These are phyloP conservation scores for Priceomyces haplophilus DNA, from an alignment of 805 yeast species.

Conservation along the genomic window DNA sequence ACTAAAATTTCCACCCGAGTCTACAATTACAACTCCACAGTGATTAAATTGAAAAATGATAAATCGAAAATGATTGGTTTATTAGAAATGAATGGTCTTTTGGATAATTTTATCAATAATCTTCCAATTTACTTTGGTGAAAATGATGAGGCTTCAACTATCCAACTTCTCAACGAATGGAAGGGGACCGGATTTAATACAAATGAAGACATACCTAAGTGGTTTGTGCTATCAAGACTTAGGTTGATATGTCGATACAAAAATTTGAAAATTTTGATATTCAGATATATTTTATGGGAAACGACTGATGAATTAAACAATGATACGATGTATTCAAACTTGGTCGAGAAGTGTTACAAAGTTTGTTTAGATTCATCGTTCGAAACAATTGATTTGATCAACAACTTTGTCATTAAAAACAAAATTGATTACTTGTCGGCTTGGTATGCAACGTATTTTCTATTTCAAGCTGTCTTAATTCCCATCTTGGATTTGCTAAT, in stretches of 20 bases:
- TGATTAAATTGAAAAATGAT: slow-evolving; percentile 17
- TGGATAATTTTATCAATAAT: slow-evolving; percentile 12
- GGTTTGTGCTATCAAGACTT: slow-evolving; percentile 17
- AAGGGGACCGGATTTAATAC: background rate
- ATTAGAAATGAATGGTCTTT: slow-evolving; percentile 17
- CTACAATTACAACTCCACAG: slow-evolving; percentile 18
- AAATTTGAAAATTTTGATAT: slow-evolving; percentile 16
- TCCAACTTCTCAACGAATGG: slow-evolving; percentile 3
- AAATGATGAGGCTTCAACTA: slow-evolving; percentile 9
- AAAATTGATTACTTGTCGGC: slow-evolving; percentile 30
- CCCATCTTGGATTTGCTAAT: slow-evolving; percentile 28
- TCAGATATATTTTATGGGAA: slow-evolving; percentile 20
- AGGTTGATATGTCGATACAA: slow-evolving; percentile 16
- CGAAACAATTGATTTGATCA: slow-evolving; percentile 12
- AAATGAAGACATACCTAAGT: slow-evolving; percentile 11
- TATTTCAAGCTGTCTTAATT: slow-evolving; percentile 61
- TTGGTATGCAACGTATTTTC: slow-evolving; percentile 63
- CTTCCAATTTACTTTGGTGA: slow-evolving; percentile 15
- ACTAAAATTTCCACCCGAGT: slow-evolving; percentile 19
- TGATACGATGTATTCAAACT: slow-evolving; percentile 13
- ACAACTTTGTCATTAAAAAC: slow-evolving; percentile 12
- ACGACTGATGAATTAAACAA: slow-evolving; percentile 10
- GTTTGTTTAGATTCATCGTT: slow-evolving; percentile 16
- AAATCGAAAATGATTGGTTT: slow-evolving; percentile 21
- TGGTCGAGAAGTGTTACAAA: slow-evolving; percentile 14